Evolutionary conservation across 345 rosid species (phyloP), one percentile per base, ranked within the genome.

Genomic region (Camelina sativa): DNA sequence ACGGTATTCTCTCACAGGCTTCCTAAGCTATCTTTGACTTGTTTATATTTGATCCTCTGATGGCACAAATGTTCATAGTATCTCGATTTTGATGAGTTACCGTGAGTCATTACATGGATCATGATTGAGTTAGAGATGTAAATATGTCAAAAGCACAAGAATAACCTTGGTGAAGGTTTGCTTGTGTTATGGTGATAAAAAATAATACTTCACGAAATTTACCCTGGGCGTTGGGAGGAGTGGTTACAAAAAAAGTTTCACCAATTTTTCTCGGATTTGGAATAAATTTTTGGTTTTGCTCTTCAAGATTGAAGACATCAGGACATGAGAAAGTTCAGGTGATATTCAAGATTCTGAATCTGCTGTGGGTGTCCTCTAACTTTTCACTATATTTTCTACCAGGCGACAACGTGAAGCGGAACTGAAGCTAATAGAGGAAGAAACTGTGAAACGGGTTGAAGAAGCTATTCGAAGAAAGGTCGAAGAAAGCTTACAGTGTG

Each of bases 351-450:
- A 53, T 37, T 65, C 72, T 53, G 40, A 28, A 13, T 67, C 53
- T 32, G 30, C 3, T 65, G 32, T 57, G 56, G 13, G 71, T 73
- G 55, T 79, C 67, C 48, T 60, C 82, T 85, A 78, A 70, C 67
- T 46, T 71, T 71, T 75, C 80, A 73, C 82, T 81, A 13, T 81
- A 78, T 85, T 30, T 60, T 16, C 61, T 82, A 69, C 37, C 90
- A 95, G 99, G 98, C 91, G 91, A 63, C 99, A 95, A 64, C 69
- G 62, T 68, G 97, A 95, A 81, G 98, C 96, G 7, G 99, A 95
- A 78, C 48, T 87, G 65, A 92, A 90, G 77, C 84, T 95, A 37
- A 83, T 95, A 50, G 94, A 90, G 84, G 99, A 95, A 82, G 99
- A 95, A 82, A 95, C 98, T 65, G 78, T 83, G 35, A 95, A 83